These are phyloP conservation scores for Cladosporium sp. DNA, from an alignment of 2,329 filamentous ascomycete species.

Conservation along the genomic window DNA sequence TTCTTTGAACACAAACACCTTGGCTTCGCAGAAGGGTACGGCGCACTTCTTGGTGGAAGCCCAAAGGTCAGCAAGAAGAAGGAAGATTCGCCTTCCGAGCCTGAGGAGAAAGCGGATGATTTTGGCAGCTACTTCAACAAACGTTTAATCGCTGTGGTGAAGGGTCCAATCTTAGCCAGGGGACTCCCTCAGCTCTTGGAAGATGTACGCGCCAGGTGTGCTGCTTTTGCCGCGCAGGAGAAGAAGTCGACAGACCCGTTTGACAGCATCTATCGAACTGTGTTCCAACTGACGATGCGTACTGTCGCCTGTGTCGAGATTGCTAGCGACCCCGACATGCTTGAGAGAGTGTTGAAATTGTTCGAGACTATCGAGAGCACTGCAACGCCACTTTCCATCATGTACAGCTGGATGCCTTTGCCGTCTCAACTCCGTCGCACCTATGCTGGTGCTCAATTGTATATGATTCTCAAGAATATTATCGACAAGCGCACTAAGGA, in stretches of 20 bases:
- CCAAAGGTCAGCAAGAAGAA: constrained; percentile 29
- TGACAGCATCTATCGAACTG: constrained; percentile 48
- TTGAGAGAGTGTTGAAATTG: constrained; percentile 41
- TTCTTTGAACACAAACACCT: constrained; percentile 47
- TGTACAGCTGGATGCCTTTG: constrained; percentile 52
- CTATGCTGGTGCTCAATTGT: constrained; percentile 45
- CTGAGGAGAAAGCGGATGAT: constrained; percentile 15
- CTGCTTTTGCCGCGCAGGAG: constrained; percentile 33
- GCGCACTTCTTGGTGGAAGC: constrained; percentile 23
- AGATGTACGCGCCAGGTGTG: constrained; percentile 39
- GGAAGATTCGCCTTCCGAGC: constrained; percentile 4
- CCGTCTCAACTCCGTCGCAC: constrained; percentile 40
- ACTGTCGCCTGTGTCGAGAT: constrained; percentile 53
- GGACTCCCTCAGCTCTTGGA: constrained; percentile 41
- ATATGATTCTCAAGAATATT: constrained; percentile 47
- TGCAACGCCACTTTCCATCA: constrained; percentile 43
- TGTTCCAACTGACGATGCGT: constrained; percentile 57
- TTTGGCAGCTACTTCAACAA: constrained; percentile 24
- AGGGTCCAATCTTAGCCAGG: constrained; percentile 22
- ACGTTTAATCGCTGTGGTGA: constrained; percentile 26
- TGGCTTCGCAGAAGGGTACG: constrained; percentile 42
- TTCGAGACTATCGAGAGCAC: constrained; percentile 47
- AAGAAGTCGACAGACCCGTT: constrained; percentile 49
- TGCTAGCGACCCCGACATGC: constrained; percentile 42
- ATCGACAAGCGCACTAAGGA: constrained; percentile 43